Evolutionary conservation across 805 yeast species (phyloP).

Genomic region (Gaillardinia entomophila): DNA sequence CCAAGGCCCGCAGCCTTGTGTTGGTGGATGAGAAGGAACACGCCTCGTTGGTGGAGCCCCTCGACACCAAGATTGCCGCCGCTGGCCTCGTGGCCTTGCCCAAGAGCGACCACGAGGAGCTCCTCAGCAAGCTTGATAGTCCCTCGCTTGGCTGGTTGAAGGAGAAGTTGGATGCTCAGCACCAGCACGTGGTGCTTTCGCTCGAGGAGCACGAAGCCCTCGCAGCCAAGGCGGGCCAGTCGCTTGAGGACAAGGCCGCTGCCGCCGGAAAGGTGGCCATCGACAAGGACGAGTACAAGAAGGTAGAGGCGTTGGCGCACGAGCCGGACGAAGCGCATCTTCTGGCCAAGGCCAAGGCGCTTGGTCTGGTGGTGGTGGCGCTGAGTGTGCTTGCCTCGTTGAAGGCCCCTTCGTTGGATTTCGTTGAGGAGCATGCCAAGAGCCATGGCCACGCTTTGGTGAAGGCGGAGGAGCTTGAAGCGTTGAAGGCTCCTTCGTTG

Average conservation of each 20-base stretch:
- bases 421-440: slow-evolving; percentile 2
- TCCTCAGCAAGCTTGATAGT: not conserved
- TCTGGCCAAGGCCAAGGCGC: not conserved
- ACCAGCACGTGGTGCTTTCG: not conserved
- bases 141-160: too few species aligned
- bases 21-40: not conserved
- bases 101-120: slow-evolving; percentile 2
- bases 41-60: not conserved
- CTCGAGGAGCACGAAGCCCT: not conserved
- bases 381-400: not conserved
- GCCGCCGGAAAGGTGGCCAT: not conserved
- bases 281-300: not conserved
- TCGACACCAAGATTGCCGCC: slow-evolving; percentile 1
- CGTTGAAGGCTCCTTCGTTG: not conserved
- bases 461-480: not conserved
- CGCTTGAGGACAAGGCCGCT: slow-evolving; percentile 6
- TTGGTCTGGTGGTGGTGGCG: not conserved
- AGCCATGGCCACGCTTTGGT: slow-evolving; percentile 3
- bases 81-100: slow-evolving; percentile 9
- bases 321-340: not conserved
- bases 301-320: too few species aligned
- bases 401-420: not conserved
- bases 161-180: not conserved
- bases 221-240: slow-evolving; percentile 1
- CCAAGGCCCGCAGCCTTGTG: not conserved